Conservation (phyloP, 2,329 filamentous ascomycete species). For the Scytalidium sp. region DNA sequence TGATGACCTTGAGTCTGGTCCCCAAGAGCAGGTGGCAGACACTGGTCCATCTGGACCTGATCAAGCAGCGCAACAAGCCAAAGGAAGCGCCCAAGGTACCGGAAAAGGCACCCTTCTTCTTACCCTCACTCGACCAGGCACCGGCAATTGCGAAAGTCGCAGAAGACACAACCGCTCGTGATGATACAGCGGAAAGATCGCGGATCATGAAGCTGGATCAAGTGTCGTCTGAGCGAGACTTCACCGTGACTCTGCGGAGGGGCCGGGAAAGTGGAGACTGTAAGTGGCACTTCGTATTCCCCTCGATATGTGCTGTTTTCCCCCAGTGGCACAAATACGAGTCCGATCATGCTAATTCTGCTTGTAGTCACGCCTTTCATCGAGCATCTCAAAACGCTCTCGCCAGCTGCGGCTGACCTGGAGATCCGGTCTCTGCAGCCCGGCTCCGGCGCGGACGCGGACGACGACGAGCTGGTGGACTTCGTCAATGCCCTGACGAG, state of each 20-base stretch:
- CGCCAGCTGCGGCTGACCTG: slow-evolving; percentile 83
- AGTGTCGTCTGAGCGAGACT: slow-evolving; percentile 53
- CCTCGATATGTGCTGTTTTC: neutral
- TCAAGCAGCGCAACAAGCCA: slow-evolving; percentile 89
- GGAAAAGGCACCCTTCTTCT: slow-evolving; percentile 93
- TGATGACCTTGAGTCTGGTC: slow-evolving; percentile 86
- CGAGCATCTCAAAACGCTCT: slow-evolving; percentile 73
- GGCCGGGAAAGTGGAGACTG: slow-evolving; percentile 57
- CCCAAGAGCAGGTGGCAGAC: slow-evolving; percentile 94
- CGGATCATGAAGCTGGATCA: slow-evolving; percentile 68
- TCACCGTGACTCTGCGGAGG: slow-evolving; percentile 53
- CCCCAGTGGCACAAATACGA: neutral
- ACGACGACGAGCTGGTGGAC: slow-evolving; percentile 67
- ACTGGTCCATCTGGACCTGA: slow-evolving; percentile 84
- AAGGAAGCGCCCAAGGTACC: slow-evolving; percentile 87
- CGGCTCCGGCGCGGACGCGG: slow-evolving; percentile 27
- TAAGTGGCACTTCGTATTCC: slow-evolving; percentile 35
- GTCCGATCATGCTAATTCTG: slow-evolving; percentile 19
- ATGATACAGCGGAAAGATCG: slow-evolving; percentile 49
- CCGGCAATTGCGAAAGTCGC: slow-evolving; percentile 14
- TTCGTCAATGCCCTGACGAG: slow-evolving; percentile 81
- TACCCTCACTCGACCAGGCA: slow-evolving; percentile 60
- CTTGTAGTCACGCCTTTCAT: slow-evolving; percentile 62
- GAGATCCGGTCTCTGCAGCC: slow-evolving; percentile 79
- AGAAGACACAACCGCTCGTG: slow-evolving; percentile 27